Evolutionary conservation across 2,329 filamentous ascomycete genomes (phyloP), one percentile per base, ranked within the genome.

Genomic region (Plenodomus tracheiphilus): DNA sequence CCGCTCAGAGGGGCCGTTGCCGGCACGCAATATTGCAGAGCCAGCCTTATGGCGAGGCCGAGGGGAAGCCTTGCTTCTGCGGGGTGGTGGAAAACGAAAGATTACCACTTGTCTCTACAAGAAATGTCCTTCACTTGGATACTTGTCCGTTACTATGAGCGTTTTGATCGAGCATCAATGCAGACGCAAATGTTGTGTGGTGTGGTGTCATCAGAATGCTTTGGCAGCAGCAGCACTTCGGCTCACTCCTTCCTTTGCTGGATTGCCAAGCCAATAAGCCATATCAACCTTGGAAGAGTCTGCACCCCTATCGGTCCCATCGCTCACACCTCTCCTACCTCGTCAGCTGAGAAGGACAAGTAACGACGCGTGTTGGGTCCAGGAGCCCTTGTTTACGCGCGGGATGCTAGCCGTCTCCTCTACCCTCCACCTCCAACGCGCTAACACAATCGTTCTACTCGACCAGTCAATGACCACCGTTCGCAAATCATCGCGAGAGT

Each of bases 191-290:
- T 15, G 28, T 7, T 5, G 22, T 5, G 22, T 32, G 7, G 7
- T 11, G 28, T 32, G 28, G 4, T 32, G 28, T 32, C 28, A 32
- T 32, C 13, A 11, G 15, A 4, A 32, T 32, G 28, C 15, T 15
- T 35, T 45, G 44, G 41, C 41, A n/a, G n/a, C 41, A 44, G 49
- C 36, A 51, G 35, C 48, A 41, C 17, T 44, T 32, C 6, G 28
- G 11, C 28, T 32, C 28, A 32, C 6, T 32, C 28, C 43, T 39
- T 16, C 43, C 38, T 39, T 21, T 21, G 36, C 30, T 42, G 45
- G 16, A 4, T 8, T 51, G 54, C 56, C 56, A 59, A 59, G 56
- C 51, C 56, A 54, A 53, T 58, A 58, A 39, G 46, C 53, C 53
- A 56, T 51, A 32, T 39, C 40, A 36, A n/a, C n/a, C n/a, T n/a